Evolutionary conservation across 1,139 yeast genomes (phyloP).

Genomic region (Taiozyma sp.): DNA sequence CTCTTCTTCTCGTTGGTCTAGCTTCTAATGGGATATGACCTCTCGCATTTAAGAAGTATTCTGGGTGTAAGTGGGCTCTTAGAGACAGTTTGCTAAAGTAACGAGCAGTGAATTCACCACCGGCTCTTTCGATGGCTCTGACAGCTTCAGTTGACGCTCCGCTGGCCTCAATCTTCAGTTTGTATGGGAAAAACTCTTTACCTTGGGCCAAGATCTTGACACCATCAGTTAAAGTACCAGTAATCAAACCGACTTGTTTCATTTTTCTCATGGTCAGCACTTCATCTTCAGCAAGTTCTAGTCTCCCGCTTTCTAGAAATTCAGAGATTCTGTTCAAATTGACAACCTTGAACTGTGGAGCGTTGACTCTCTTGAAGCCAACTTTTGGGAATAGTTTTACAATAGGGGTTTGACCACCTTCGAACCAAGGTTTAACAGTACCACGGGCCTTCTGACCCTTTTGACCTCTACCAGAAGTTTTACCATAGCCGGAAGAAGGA

Average conservation of each 20-base stretch:
- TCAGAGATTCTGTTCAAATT: constrained; percentile 56
- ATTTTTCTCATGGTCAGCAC: constrained; percentile 60
- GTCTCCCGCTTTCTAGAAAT: constrained; percentile 63
- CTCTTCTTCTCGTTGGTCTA: constrained; percentile 80
- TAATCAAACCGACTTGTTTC: constrained; percentile 64
- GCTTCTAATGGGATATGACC: constrained; percentile 85
- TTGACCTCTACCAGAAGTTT: constrained; percentile 96
- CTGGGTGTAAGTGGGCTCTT: constrained; percentile 74
- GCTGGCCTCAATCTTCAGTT: constrained; percentile 73
- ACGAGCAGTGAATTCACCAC: constrained; percentile 69
- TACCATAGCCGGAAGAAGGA: constrained; percentile 90
- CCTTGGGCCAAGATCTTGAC: constrained; percentile 79
- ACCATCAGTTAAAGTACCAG: constrained; percentile 73
- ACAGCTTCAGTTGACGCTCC: constrained; percentile 77
- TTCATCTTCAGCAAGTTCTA: constrained; percentile 54
- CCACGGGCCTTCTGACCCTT: constrained; percentile 98
- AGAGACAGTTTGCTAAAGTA: constrained; percentile 66
- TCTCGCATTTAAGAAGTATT: constrained; percentile 56
- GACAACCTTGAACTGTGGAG: constrained; percentile 44
- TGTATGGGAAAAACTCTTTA: constrained; percentile 47
- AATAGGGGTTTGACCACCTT: constrained; percentile 98
- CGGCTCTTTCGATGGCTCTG: constrained; percentile 61
- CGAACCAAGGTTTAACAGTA: constrained; percentile 87
- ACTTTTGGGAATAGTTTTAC: constrained; percentile 85
- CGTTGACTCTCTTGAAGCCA: constrained; percentile 66